Evolutionary conservation across 805 yeast genomes (phyloP).

Genomic region (Metschnikowia henanensis): DNA sequence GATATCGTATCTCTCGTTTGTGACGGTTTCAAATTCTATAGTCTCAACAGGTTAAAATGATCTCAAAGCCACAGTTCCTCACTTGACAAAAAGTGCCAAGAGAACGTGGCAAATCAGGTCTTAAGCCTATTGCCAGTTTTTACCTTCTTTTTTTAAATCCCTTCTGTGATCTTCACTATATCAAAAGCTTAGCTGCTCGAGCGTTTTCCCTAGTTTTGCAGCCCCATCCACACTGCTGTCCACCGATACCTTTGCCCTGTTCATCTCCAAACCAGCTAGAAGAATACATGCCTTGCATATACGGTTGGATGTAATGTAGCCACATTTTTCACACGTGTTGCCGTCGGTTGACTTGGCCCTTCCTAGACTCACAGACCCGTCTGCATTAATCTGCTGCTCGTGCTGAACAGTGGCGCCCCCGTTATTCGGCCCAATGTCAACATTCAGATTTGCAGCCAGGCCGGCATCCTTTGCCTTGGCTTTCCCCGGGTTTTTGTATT

Average conservation of each 20-base stretch:
- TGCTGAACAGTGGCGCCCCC: slow-evolving; percentile 2
- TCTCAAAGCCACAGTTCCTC: too few relatives aligned
- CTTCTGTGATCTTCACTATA: background rate
- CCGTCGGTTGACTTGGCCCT: slow-evolving; percentile 47
- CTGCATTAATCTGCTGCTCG: slow-evolving; percentile 57
- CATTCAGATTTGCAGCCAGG: background rate
- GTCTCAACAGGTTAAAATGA: too few relatives aligned
- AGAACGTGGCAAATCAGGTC: too few relatives aligned
- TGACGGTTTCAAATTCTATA: too few relatives aligned
- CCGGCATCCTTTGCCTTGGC: background rate
- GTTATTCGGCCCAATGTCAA: background rate
- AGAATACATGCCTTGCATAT: slow-evolving; percentile 93
- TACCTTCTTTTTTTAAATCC: background rate
- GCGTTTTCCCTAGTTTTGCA: slow-evolving; percentile 56
- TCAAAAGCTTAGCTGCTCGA: slow-evolving; percentile 66
- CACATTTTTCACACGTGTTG: slow-evolving; percentile 83
- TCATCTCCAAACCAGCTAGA: slow-evolving; percentile 78
- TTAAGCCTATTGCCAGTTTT: too few relatives aligned
- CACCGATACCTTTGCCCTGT: slow-evolving; percentile 63
- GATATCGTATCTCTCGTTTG: too few relatives aligned
- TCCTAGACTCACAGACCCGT: slow-evolving; percentile 58
- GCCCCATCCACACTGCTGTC: slow-evolving; percentile 65
- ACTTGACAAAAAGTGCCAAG: too few relatives aligned
- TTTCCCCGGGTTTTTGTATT: slow-evolving; percentile 32
- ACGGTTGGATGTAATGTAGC: slow-evolving; percentile 83